Evolutionary conservation across 2,329 filamentous ascomycete species (phyloP).

Genomic region (Hypocreales sp.): DNA sequence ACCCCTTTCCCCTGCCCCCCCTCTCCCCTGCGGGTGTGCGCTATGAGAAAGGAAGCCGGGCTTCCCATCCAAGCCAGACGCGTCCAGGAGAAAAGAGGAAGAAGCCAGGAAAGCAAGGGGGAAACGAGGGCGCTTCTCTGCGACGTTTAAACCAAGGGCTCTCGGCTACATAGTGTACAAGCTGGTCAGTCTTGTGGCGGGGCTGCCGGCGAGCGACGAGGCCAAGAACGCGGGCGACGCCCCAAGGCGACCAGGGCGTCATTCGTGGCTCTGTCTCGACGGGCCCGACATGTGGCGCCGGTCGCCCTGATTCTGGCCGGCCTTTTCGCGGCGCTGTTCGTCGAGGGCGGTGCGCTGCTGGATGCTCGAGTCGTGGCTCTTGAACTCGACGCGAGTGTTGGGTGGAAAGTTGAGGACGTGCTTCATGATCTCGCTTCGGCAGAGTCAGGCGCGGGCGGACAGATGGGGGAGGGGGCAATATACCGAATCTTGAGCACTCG

Average conservation of each 20-base stretch:
- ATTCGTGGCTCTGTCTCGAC: conserved; percentile 18
- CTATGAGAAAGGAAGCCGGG: too few relatives aligned
- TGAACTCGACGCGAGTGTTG: conserved; percentile 87
- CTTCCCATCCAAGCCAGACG: too few relatives aligned
- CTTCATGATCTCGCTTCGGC: conserved; percentile 78
- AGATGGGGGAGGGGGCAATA: conserved; percentile 13
- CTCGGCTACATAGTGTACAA: conserved; percentile 3
- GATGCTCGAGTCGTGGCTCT: conserved; percentile 92
- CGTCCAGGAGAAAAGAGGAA: too few relatives aligned
- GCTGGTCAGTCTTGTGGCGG: too few relatives aligned
- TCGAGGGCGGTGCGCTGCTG: conserved; percentile 82
- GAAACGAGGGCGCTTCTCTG: too few relatives aligned
- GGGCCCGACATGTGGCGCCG: conserved; percentile 17
- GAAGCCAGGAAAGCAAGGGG: background rate
- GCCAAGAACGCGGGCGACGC: background rate
- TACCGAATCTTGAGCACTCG: conserved; percentile 94
- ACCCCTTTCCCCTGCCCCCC: too few relatives aligned
- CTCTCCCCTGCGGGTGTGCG: too few relatives aligned
- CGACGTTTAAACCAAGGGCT: conserved; percentile 1
- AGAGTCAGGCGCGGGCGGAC: conserved; percentile 6
- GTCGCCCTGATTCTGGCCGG: conserved; percentile 29
- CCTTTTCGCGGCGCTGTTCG: conserved; percentile 80
- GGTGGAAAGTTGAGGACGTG: conserved; percentile 70
- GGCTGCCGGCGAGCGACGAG: background rate
- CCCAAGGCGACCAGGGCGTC: conserved; percentile 2